phyloP scores from a whole-genome alignment of 2,329 filamentous ascomycete species.

The Penicillium sp. region DNA sequence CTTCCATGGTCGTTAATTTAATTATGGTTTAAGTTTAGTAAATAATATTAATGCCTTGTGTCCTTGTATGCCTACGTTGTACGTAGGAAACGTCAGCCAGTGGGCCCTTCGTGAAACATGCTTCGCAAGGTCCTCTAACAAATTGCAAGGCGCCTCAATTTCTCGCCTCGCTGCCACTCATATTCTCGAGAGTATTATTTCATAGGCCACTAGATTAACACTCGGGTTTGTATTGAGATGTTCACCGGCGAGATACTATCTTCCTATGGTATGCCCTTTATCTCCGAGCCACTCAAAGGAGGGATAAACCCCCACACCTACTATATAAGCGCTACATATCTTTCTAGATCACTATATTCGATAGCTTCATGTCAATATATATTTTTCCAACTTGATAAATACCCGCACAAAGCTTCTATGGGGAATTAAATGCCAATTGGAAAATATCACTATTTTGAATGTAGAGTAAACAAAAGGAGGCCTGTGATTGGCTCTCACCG shows the following conservation, averaged over 20 bases:
- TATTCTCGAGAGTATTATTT: neutral
- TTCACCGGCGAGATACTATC: neutral
- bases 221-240: neutral
- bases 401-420: neutral
- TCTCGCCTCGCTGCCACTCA: neutral
- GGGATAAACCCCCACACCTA: neutral
- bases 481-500: slow-evolving; percentile 29
- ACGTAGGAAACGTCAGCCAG: neutral
- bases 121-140: neutral
- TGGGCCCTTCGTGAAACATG: neutral
- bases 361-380: neutral
- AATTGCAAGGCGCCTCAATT: neutral
- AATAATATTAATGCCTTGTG: neutral
- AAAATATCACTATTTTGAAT: neutral
- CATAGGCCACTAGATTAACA: neutral
- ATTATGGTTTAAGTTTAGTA: no score
- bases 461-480: slow-evolving; percentile 10
- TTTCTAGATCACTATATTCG: neutral
- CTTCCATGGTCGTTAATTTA: neutral
- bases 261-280: neutral
- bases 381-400: neutral
- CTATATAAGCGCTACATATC: neutral
- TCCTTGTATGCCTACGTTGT: neutral
- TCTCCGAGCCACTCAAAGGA: no score
- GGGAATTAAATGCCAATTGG: neutral